phyloP scores from a whole-genome alignment of 2,329 filamentous ascomycete genomes.

The Scytalidium sp. region DNA sequence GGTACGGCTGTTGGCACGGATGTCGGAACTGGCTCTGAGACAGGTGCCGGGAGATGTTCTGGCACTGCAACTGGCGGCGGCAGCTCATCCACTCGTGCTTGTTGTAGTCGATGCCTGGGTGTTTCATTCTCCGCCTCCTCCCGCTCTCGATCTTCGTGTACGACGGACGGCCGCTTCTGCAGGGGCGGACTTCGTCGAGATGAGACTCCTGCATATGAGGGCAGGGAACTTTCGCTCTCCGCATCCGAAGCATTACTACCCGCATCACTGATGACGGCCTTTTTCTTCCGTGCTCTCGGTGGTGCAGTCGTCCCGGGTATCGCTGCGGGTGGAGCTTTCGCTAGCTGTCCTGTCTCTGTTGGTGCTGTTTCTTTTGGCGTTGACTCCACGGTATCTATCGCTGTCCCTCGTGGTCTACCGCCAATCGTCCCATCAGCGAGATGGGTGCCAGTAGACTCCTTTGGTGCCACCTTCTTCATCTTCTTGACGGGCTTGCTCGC shows the following conservation, averaged over 20 bases:
- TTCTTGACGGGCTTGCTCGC: conserved; percentile 36
- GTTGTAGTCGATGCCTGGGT: conserved; percentile 8
- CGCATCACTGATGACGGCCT: conserved; percentile 16
- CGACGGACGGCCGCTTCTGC: conserved; percentile 40
- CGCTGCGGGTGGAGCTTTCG: conserved; percentile 2
- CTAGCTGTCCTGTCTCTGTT: conserved; percentile 1
- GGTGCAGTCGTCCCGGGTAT: conserved; percentile 6
- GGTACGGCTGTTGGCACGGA: conserved; percentile 14
- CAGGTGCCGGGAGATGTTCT: conserved; percentile 16
- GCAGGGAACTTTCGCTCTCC: conserved; percentile 21
- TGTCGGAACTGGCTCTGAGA: conserved; percentile 21
- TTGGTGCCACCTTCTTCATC: conserved; percentile 30
- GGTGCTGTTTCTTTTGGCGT: conserved; percentile 1
- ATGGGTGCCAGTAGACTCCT: conserved; percentile 35
- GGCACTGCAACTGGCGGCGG: conserved; percentile 4
- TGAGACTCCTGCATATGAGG: conserved; percentile 10
- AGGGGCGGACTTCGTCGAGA: conserved; percentile 19
- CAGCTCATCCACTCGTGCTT: conserved; percentile 4
- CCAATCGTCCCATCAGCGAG: conserved; percentile 49
- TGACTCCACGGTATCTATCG: conserved; percentile 34
- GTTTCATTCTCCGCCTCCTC: conserved; percentile 34
- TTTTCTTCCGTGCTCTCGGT: conserved; percentile 22
- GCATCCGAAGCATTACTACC: conserved; percentile 26
- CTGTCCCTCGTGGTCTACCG: conserved; percentile 46
- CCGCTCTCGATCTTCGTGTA: conserved; percentile 42